These are phyloP conservation scores for Oenanthe sinensis DNA, from an alignment of 129 eudicot genomes.

Conservation along the genomic window DNA sequence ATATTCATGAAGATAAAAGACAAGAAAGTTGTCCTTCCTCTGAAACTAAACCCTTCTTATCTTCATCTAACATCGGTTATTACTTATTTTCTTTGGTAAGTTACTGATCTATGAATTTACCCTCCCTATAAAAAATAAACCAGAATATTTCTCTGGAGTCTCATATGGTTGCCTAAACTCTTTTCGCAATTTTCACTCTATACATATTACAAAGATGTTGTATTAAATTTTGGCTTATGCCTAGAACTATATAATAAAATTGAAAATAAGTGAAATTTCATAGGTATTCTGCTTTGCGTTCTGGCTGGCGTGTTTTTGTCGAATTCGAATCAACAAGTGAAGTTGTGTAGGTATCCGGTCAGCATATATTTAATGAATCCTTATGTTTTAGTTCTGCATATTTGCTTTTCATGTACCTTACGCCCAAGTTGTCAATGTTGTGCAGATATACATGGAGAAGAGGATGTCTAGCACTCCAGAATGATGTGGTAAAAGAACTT, in stretches of 20 bases:
- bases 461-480: not conserved
- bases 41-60: not conserved
- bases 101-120: not conserved
- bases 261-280: not conserved
- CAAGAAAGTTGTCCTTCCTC: slow-evolving; percentile 9
- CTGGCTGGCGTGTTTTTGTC: not conserved
- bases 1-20: slow-evolving; percentile 26
- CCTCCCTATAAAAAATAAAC: not conserved
- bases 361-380: not conserved
- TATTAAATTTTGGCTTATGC: not conserved
- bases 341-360: not conserved
- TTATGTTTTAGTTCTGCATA: not conserved
- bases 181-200: not conserved
- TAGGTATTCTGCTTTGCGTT: not conserved
- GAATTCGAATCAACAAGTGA: not conserved
- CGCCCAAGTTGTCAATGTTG: not conserved
- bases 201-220: not conserved
- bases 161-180: not conserved
- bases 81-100: not conserved
- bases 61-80: too few species aligned
- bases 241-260: not conserved
- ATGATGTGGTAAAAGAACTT: not conserved
- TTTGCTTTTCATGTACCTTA: not conserved
- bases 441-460: not conserved
- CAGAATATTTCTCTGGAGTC: not conserved